Percentiles rank a stretch among this genome's conserved stretches.
Evolutionary conservation across 257 asterid genomes (phyloP).

Genomic region (Solanum habrochaites): DNA sequence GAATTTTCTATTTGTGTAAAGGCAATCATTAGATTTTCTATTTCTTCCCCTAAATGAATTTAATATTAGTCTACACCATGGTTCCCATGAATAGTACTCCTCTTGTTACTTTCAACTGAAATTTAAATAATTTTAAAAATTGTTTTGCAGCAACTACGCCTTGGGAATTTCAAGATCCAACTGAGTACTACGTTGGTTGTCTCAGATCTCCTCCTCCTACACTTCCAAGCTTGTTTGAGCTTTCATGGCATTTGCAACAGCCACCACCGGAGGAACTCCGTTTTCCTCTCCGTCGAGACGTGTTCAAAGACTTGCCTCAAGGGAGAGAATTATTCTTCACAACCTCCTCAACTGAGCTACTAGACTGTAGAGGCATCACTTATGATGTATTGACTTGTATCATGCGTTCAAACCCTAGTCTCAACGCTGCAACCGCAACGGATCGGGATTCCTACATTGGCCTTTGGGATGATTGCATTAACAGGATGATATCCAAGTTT

Average conservation of each 20-base stretch:
- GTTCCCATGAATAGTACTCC: background rate
- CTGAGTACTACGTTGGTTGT: constrained; percentile 27
- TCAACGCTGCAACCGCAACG: constrained; percentile 2
- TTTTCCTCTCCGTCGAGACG: constrained; percentile 29
- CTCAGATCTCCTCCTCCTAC: constrained; percentile 23
- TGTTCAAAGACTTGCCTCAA: constrained; percentile 30
- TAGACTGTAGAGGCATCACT: constrained; percentile 20
- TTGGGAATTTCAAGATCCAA: constrained; percentile 39
- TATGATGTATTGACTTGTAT: constrained; percentile 20
- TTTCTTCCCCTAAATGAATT: background rate
- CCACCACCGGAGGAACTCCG: constrained; percentile 41
- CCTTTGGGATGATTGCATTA: constrained; percentile 42
- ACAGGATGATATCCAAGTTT: constrained; percentile 22
- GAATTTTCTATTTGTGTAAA: background rate
- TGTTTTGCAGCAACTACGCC: constrained; percentile 14
- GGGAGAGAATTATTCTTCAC: constrained; percentile 36
- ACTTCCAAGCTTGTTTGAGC: constrained; percentile 30
- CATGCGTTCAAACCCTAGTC: constrained; percentile 23
- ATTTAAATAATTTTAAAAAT: background rate
- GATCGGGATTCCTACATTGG: constrained; percentile 26
- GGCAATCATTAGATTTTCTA: background rate
- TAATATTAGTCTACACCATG: background rate
- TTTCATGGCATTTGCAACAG: constrained; percentile 36
- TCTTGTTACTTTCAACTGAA: background rate
- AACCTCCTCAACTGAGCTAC: constrained; percentile 14